Evolutionary conservation across 1,284 basidiomycete species (phyloP).

Genomic region (Cryptococcus wingfieldii): DNA sequence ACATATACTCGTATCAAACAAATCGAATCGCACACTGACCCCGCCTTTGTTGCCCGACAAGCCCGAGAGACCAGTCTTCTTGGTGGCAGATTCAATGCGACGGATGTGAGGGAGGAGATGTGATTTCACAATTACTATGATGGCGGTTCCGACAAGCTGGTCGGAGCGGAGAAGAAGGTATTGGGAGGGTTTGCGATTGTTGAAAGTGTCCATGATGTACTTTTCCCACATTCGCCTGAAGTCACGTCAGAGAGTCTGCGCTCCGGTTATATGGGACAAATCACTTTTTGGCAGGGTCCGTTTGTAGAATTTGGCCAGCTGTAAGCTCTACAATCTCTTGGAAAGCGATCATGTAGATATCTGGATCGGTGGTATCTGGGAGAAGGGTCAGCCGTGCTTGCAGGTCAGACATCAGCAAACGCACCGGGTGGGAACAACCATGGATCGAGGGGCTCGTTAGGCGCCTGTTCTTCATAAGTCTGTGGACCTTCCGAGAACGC

Average conservation of each 20-base stretch:
- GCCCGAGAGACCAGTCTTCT: constrained; percentile 95
- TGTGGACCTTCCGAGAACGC: background rate
- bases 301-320: constrained; percentile 92
- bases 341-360: constrained; percentile 87
- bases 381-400: background rate
- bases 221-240: constrained; percentile 79
- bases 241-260: constrained; percentile 36
- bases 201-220: constrained; percentile 73
- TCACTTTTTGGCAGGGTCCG: constrained; percentile 89
- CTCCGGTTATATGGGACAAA: constrained; percentile 9
- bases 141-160: constrained; percentile 91
- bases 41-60: constrained; percentile 98
- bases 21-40: constrained; percentile 85
- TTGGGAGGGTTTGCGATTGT: constrained; percentile 61
- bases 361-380: constrained; percentile 63
- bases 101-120: constrained; percentile 73
- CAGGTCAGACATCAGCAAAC: constrained; percentile 6
- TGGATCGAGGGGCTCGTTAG: constrained; percentile 75
- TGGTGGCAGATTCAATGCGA: constrained; percentile 83
- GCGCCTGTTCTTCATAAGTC: constrained; percentile 52
- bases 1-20: constrained; percentile 86
- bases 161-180: constrained; percentile 89
- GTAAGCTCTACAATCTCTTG: constrained; percentile 98
- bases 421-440: constrained; percentile 85
- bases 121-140: constrained; percentile 78